These are phyloP conservation scores for Asterophora parasitica DNA, from an alignment of 768 basidiomycete species.

Conservation along the genomic window DNA sequence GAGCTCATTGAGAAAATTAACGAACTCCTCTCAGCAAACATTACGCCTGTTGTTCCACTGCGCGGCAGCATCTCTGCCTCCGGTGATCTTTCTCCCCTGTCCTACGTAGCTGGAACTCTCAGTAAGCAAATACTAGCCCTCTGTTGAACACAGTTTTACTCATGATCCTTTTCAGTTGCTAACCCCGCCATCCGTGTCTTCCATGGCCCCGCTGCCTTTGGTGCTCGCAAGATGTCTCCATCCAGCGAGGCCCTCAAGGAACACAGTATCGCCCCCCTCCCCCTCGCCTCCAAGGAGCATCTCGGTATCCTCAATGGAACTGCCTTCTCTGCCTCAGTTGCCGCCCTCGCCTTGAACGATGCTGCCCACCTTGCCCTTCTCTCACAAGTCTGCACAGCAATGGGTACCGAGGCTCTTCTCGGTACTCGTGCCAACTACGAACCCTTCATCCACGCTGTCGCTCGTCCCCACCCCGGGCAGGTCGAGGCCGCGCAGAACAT, in stretches of 20 bases:
- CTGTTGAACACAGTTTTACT: neutral
- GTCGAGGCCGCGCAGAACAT: constrained; percentile 66
- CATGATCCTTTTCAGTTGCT: constrained; percentile 18
- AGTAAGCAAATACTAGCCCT: constrained; percentile 25
- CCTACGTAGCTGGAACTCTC: constrained; percentile 66
- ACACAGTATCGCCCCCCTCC: constrained; percentile 53
- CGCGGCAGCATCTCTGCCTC: constrained; percentile 76
- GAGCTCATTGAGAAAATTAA: constrained; percentile 69
- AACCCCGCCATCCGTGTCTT: constrained; percentile 34
- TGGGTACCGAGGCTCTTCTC: constrained; percentile 73
- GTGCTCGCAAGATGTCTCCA: constrained; percentile 45
- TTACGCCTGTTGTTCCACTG: constrained; percentile 75
- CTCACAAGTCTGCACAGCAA: constrained; percentile 70
- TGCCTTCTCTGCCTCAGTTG: constrained; percentile 70
- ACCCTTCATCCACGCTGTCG: constrained; percentile 67
- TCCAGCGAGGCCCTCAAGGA: constrained; percentile 46
- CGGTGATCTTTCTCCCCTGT: constrained; percentile 54
- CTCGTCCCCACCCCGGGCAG: constrained; percentile 81
- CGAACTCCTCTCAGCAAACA: constrained; percentile 55
- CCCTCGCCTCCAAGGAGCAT: constrained; percentile 62
- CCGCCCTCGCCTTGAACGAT: constrained; percentile 66
- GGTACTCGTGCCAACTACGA: constrained; percentile 62
- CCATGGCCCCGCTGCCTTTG: constrained; percentile 46
- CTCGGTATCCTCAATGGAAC: constrained; percentile 74
- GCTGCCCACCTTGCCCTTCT: constrained; percentile 57